Percentiles rank a stretch among this genome's conserved stretches.
Evolutionary conservation across 345 rosid species (phyloP).

Genomic region (Balakata baccata): DNA sequence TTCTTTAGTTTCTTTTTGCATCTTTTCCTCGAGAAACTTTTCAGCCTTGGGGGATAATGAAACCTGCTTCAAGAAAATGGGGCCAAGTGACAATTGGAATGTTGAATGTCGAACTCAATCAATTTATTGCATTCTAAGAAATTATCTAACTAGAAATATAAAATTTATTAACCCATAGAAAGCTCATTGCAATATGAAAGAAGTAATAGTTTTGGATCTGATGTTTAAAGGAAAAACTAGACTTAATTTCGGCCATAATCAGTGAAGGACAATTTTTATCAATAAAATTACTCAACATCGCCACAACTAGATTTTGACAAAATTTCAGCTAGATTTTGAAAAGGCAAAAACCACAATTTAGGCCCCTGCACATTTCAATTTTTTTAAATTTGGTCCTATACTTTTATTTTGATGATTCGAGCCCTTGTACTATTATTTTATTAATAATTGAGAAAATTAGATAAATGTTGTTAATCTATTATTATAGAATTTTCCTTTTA

Average conservation of each 20-base stretch:
- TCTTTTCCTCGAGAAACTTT: conserved; percentile 26
- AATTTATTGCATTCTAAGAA: neutral
- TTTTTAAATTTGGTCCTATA: too few relatives aligned
- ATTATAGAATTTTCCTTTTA: too few relatives aligned
- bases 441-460: too few relatives aligned
- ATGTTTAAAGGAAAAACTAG: neutral
- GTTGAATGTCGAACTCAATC: neutral
- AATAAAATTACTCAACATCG: too few relatives aligned
- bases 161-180: neutral
- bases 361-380: too few relatives aligned
- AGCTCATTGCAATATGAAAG: neutral
- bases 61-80: conserved; percentile 22
- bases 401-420: too few relatives aligned
- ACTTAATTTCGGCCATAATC: neutral
- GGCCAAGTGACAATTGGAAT: neutral
- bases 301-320: too few relatives aligned
- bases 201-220: neutral
- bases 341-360: too few relatives aligned
- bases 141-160: neutral
- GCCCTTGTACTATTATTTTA: too few relatives aligned
- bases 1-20: conserved; percentile 24
- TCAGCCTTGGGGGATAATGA: conserved; percentile 30
- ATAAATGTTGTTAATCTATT: too few relatives aligned
- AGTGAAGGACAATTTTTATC: neutral
- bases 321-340: too few relatives aligned